Base-by-base conservation (phyloP, 73 alveolate species). In the Breviolum minutum region DNA sequence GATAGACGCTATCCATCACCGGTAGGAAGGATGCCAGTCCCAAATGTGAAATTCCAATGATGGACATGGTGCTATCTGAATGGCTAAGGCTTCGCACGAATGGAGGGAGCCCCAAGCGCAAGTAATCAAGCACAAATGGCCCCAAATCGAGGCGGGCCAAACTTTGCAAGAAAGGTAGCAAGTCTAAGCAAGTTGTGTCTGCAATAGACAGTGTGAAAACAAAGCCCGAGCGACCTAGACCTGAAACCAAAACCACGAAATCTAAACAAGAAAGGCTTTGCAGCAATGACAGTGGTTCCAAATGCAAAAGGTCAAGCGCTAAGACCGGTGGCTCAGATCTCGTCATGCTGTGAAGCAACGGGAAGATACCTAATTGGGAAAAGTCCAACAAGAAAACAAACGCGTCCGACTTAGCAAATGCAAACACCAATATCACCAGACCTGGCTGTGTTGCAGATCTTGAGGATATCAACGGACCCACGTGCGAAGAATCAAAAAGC, bases 21-120 rank as follows among this genome's bases (percentile, higher is more conserved):
- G 73, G 17, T 85, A 66, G 84, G 19, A 74, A 77, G 99, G 85
- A 94, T 13, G 26, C 11, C 32, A 30, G 29, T 17, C 99, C 99
- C 40, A 29, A 32, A 24, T 94, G 76, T 11, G 86, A 22, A 10
- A 80, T 63, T 27, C 94, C 94, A 27, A 63, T 5, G 14, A 60
- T 10, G 12, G 62, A 48, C 66, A 80, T 19, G 26, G 81, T 48
- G 62, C 66, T 20, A 19, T 17, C 98, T 16, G 90, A 26, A 24
- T 71, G 19, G 6, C 74, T 84, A 80, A 62, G 64, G 24, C 86
- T 32, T 61, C 24, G 81, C 86, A 80, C 48, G 20, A 26, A 60
- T 48, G 73, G 76, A 22, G 77, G 27, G 29, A 48, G 32, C 16
- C 63, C 94, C 60, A 60, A 20, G 63, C 70, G 83, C 85, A 80